Base-by-base conservation (phyloP, 2,329 filamentous ascomycete genomes). In the Gyromitra esculenta region DNA sequence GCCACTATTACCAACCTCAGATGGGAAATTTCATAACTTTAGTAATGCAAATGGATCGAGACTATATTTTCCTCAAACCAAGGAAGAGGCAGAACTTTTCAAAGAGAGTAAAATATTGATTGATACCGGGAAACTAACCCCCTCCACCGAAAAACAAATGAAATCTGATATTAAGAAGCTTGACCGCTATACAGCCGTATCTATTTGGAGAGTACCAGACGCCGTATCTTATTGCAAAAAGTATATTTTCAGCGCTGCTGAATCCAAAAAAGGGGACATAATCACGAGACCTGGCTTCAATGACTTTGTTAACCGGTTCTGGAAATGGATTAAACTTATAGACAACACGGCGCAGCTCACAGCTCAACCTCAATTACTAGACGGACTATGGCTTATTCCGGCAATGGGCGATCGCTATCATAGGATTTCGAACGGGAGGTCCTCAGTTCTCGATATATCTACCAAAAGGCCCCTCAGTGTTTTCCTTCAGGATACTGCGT, bases 361-460 rank as follows among this genome's bases (percentile, higher is more conserved):
- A 18, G 52, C 13, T 60, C 76, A 64, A 45, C 66, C 7, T 39
- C 65, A 69, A 25, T 15, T 48, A 5, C 25, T 79, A 37, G 43
- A 71, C 25, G 41, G 37, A 21, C 65, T 82, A 11, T 82, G 82
- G 82, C 73, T 82, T 3, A 50, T 82, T 7, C 82, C 81, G 1
- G 48, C 81, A 4, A 75, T 71, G 35, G 80, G 80, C 57, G 73
- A 79, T 0, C 63, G 54, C 8, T 78, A 81, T 68, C 78, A 80
- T 13, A 75, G 41, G 15, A 59, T 76, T 56, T 56, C n/a, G 43
- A 48, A 60, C 13, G 56, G 39, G 81, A 60, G 31, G 37, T 57
- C 41, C 13, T 13, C 35, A 11, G 45, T 59, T 39, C 18, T 76
- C 9, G 62, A 78, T 72, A 60, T 77, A 13, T 78, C 76, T 5